These are phyloP conservation scores for Aureococcus anophagefferens DNA, from an alignment of 108 stramenopile species.

Conservation along the genomic window DNA sequence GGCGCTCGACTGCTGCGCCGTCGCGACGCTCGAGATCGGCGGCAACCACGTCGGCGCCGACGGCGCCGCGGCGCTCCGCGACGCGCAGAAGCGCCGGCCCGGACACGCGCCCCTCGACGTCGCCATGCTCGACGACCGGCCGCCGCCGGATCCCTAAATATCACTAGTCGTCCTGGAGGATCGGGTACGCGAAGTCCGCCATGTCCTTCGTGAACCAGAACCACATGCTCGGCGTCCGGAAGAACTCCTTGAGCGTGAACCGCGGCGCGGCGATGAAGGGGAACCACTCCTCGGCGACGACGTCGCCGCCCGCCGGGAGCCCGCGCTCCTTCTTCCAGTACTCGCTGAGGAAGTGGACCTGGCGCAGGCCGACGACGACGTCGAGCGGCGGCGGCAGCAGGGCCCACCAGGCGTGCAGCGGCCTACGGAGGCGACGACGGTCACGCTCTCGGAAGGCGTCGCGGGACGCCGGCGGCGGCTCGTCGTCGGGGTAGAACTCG, in stretches of 20 bases:
- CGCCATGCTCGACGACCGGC: no score
- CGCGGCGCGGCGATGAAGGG: slow-evolving; percentile 54
- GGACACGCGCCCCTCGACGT: no score
- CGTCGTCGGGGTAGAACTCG: slow-evolving; percentile 46
- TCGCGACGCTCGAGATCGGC: no score
- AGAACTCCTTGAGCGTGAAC: slow-evolving; percentile 58
- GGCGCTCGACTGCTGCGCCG: no score
- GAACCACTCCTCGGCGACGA: slow-evolving; percentile 51
- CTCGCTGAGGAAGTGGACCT: slow-evolving; percentile 58
- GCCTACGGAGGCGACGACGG: no score
- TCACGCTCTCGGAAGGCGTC: slow-evolving; percentile 19
- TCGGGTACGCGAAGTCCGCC: no score
- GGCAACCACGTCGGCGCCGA: no score
- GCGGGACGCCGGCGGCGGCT: slow-evolving; percentile 12
- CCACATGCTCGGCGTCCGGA: slow-evolving; percentile 48
- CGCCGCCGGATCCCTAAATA: no score
- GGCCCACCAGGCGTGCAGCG: slow-evolving; percentile 58
- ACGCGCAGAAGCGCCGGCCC: no score
- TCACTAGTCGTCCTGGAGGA: no score
- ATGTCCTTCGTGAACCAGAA: slow-evolving; percentile 50
- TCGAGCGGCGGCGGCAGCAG: slow-evolving; percentile 57
- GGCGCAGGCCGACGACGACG: slow-evolving; percentile 60
- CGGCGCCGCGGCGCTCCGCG: no score
- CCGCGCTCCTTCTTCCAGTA: slow-evolving; percentile 48
- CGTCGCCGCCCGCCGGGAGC: slow-evolving; percentile 40